Conservation (phyloP, 2,329 filamentous ascomycete genomes). For the Sordariomycetes sp. region DNA sequence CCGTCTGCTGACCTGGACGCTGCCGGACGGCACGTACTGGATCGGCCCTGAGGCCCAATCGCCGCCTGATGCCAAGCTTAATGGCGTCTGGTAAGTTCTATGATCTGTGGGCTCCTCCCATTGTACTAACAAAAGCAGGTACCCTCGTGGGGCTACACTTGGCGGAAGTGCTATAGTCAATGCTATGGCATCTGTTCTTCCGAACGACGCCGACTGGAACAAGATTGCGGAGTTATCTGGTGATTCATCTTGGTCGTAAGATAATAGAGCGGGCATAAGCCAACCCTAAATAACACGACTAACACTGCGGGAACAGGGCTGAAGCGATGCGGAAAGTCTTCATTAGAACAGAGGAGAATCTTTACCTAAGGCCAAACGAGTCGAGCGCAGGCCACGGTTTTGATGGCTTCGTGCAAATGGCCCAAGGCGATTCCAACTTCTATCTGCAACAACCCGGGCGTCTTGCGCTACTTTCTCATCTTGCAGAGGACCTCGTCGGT, state of each 20-base stretch:
- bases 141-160: constrained; percentile 12
- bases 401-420: constrained; percentile 21
- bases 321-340: constrained; percentile 29
- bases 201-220: constrained; percentile 28
- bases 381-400: constrained; percentile 28
- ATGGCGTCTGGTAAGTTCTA: constrained; percentile 18
- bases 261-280: too few species aligned
- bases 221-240: constrained; percentile 27
- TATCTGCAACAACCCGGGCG: too few species aligned
- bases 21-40: constrained; percentile 21
- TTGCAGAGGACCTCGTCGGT: too few species aligned
- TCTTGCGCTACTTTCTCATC: too few species aligned
- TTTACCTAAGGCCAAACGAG: constrained; percentile 20
- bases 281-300: neutral
- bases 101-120: too few species aligned
- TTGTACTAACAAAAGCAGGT: constrained; percentile 1
- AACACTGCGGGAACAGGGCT: constrained; percentile 8
- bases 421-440: constrained; percentile 17
- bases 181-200: constrained; percentile 25
- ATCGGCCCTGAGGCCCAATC: constrained; percentile 5
- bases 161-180: constrained; percentile 22
- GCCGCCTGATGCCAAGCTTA: constrained; percentile 20
- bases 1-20: constrained; percentile 32
- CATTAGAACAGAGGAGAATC: constrained; percentile 27
- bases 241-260: constrained; percentile 25